Conservation (phyloP, 2,329 filamentous ascomycete species). For the Penicillium capsulatum region DNA sequence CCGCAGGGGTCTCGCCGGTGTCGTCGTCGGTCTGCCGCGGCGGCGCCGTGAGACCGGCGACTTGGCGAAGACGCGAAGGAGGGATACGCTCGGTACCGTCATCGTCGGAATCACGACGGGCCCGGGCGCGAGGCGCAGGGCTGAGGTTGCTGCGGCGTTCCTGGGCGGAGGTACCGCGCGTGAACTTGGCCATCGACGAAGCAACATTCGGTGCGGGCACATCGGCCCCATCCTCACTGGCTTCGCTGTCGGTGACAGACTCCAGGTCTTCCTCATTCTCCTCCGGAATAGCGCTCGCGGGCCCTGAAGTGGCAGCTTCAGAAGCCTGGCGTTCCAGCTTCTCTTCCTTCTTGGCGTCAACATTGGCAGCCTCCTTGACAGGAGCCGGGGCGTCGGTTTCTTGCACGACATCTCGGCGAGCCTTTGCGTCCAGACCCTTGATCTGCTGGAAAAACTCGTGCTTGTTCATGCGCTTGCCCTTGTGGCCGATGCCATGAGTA, state of each 20-base stretch:
- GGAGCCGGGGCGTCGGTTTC: constrained; percentile 39
- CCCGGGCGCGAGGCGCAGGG: constrained; percentile 23
- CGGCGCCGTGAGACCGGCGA: constrained; percentile 27
- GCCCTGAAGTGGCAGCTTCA: constrained; percentile 12
- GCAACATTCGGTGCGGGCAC: constrained; percentile 36
- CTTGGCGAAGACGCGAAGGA: constrained; percentile 33
- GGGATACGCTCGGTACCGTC: constrained; percentile 43
- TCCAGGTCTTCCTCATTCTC: constrained; percentile 19
- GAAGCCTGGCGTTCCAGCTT: constrained; percentile 25
- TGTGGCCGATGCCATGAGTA: constrained; percentile 37
- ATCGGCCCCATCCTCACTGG: constrained; percentile 25
- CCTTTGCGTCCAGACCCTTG: constrained; percentile 56
- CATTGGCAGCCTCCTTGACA: constrained; percentile 38
- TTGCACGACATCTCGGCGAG: constrained; percentile 47
- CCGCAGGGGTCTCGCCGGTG: constrained; percentile 44
- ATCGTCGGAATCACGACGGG: constrained; percentile 40
- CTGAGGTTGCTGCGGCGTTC: constrained; percentile 36
- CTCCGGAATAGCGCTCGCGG: constrained; percentile 15
- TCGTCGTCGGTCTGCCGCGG: constrained; percentile 31
- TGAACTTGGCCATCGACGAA: constrained; percentile 36
- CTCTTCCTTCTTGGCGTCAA: constrained; percentile 28
- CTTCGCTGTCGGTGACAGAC: constrained; percentile 23
- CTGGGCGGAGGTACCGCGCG: constrained; percentile 36
- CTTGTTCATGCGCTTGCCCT: constrained; percentile 60
- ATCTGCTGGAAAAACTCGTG: constrained; percentile 62